These are phyloP conservation scores for Lachnellula suecica DNA, from an alignment of 2,329 filamentous ascomycete species.

Conservation along the genomic window DNA sequence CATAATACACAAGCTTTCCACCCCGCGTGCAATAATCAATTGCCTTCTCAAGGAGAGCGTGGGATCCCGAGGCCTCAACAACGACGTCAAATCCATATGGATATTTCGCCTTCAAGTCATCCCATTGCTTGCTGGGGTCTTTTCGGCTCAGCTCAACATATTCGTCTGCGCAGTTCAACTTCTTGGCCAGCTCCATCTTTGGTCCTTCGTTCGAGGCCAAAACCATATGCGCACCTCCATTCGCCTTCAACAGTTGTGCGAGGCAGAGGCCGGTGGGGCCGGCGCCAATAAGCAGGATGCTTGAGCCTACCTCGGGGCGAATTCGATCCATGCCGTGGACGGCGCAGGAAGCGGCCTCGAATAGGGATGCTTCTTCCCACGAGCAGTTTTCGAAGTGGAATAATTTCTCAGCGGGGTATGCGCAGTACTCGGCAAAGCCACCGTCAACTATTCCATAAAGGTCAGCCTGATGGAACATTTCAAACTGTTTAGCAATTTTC, in stretches of 20 bases:
- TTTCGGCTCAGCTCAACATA: constrained; percentile 16
- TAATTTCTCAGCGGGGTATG: constrained; percentile 17
- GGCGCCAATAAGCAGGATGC: constrained; percentile 17
- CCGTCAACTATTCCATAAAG: constrained; percentile 14
- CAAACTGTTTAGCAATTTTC: not conserved
- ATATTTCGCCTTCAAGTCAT: constrained; percentile 16
- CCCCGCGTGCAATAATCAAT: constrained; percentile 18
- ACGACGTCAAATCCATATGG: constrained; percentile 20
- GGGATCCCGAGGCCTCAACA: constrained; percentile 17
- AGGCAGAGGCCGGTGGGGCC: constrained; percentile 15
- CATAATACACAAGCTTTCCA: constrained; percentile 19
- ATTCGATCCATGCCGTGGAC: constrained; percentile 20
- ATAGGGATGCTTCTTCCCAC: constrained; percentile 17
- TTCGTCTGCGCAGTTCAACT: constrained; percentile 16
- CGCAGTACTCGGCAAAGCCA: constrained; percentile 18
- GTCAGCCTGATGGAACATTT: not conserved
- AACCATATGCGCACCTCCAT: constrained; percentile 18
- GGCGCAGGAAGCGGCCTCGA: constrained; percentile 17
- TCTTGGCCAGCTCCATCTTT: constrained; percentile 19
- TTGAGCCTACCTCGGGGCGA: constrained; percentile 19
- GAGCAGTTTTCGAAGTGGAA: constrained; percentile 18
- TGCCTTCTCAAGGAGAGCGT: constrained; percentile 12
- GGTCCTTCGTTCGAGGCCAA: constrained; percentile 15
- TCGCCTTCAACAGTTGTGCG: constrained; percentile 16
- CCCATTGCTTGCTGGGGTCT: constrained; percentile 16